Base-by-base conservation (phyloP, 2,329 filamentous ascomycete species). In the Colletotrichum echinochloae region DNA sequence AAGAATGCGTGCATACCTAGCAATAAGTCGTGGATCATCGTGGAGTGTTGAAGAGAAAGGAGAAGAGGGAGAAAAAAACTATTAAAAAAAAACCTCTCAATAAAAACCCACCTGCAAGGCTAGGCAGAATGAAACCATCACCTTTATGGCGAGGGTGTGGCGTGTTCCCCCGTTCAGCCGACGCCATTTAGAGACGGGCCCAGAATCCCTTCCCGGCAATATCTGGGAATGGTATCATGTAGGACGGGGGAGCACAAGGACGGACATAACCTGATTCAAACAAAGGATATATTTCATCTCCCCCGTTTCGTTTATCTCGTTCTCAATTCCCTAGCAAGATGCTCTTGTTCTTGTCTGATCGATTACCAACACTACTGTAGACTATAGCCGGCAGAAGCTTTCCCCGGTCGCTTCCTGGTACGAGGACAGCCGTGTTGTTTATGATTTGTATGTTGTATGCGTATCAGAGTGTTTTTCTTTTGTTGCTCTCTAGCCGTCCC, bases 401-500 rank as follows among this genome's bases (percentile, higher is more conserved):
- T 46, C 28, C 56, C 28, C 28, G 12, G 14, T 35, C 18, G 56
- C 46, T 26, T n/a, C 41, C 20, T 59, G 20, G 23, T 33, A 28
- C 41, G 37, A 41, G 26, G 41, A 59, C 41, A 37, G 18, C 26
- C 18, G 8, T 26, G 28, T 59, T 30, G 44, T 49, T 26, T 51
- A 49, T 39, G 59, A 20, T 20, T 49, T 51, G 44, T 39, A 30
- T 37, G 44, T 51, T 37, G 44, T 51, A 48, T 61, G 46, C 46
- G 35, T 48, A n/a, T 48, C 33, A 20, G 30, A 51, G 30, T 51
- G 30, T 33, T 33, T 39, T 51, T 26, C 23, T 39, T 49, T 49
- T 60, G 41, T 51, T 48, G n/a, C 44, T 51, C 26, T 54, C 48
- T 44, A 26, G 44, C 37, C 60, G 33, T 54, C 26, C 60, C 60